A percentile compares a stretch with the other conserved stretches of the same genome.
phyloP scores from a whole-genome alignment of 2,329 filamentous ascomycete species.

The Trichoderma atrobrunneum region DNA sequence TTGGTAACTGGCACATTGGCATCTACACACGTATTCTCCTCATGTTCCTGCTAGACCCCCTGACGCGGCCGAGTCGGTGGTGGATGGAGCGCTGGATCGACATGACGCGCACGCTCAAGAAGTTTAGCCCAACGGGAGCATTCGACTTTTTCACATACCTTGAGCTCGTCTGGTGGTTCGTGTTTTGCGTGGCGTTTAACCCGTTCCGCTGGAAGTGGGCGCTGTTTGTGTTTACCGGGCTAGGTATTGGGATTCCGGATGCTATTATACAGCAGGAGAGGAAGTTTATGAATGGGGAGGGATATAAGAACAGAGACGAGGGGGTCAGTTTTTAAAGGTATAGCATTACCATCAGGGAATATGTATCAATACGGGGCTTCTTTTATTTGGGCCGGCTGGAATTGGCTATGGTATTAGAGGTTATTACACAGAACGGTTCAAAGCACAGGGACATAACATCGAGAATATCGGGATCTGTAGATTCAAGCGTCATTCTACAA shows the following conservation, averaged over 20 bases:
- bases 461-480: neutral
- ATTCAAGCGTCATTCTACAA: constrained; percentile 9
- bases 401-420: neutral
- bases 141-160: constrained; percentile 91
- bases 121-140: constrained; percentile 65
- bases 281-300: constrained; percentile 52
- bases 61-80: constrained; percentile 66
- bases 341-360: neutral
- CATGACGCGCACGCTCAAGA: constrained; percentile 72
- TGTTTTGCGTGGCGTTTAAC: constrained; percentile 74
- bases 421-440: neutral
- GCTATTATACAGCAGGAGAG: constrained; percentile 66
- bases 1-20: constrained; percentile 85
- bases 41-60: constrained; percentile 80
- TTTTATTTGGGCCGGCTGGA: neutral
- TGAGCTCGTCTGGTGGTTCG: constrained; percentile 82
- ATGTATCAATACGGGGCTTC: neutral
- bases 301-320: constrained; percentile 27
- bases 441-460: neutral
- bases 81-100: constrained; percentile 88
- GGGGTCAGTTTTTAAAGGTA: constrained; percentile 14
- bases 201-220: constrained; percentile 92
- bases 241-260: constrained; percentile 65
- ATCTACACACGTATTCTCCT: constrained; percentile 84
- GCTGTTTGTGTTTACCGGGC: constrained; percentile 74